A percentile compares a stretch with the other conserved stretches of the same genome.
phyloP scores from a whole-genome alignment of 169 alveolate genomes.

The Neospora caninum region DNA sequence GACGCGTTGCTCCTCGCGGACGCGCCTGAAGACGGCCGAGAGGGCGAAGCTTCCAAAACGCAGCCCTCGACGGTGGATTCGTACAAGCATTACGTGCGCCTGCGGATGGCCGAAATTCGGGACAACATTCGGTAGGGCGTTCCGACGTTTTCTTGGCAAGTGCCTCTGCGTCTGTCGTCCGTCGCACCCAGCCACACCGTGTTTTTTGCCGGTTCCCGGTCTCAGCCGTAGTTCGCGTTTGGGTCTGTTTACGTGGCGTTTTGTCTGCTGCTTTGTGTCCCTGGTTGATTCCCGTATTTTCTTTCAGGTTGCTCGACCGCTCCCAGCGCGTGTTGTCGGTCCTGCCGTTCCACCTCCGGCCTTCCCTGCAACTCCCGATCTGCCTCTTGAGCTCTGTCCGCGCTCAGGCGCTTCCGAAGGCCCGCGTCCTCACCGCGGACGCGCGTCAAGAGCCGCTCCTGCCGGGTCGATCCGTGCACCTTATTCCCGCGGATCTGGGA shows the following conservation, averaged over 20 bases:
- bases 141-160: neutral
- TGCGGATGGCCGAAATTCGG: neutral
- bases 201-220: neutral
- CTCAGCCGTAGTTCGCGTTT: neutral
- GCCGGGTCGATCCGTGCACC: neutral
- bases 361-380: constrained; percentile 25
- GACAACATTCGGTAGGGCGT: constrained; percentile 5
- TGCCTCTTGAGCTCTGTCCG: constrained; percentile 24
- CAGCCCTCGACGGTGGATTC: neutral
- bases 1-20: constrained; percentile 16
- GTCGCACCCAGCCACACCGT: neutral
- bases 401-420: neutral
- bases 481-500: too few species aligned
- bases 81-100: constrained; percentile 16
- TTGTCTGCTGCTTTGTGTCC: neutral
- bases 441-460: neutral
- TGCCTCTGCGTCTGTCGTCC: too few species aligned
- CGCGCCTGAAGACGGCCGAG: neutral
- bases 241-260: neutral
- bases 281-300: neutral
- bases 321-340: constrained; percentile 26
- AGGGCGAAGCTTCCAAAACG: neutral
- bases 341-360: constrained; percentile 14
- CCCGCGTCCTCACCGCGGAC: neutral
- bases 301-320: constrained; percentile 5